A percentile compares a stretch with the other conserved stretches of the same genome.
Conservation (phyloP, 1,139 yeast species). For the Saccharomyces pastorianus region DNA sequence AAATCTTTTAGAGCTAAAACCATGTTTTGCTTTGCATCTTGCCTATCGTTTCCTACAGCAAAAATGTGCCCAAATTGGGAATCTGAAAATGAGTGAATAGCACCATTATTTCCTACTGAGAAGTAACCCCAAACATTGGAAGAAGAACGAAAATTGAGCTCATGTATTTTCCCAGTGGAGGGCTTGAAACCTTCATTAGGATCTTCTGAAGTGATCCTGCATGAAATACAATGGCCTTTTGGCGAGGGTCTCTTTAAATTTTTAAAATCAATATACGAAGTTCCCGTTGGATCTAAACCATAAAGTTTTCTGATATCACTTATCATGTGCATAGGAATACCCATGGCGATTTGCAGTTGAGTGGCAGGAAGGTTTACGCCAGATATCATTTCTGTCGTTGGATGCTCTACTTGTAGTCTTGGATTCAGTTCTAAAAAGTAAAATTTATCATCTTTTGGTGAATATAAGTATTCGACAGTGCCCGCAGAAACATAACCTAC, state of each 20-base stretch:
- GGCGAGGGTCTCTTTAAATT: slow-evolving; percentile 58
- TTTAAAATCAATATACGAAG: background rate
- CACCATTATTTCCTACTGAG: slow-evolving; percentile 95
- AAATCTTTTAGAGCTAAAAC: slow-evolving; percentile 95
- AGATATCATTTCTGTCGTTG: slow-evolving; percentile 98
- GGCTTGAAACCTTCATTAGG: slow-evolving; percentile 99
- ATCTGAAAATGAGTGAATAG: slow-evolving; percentile 94
- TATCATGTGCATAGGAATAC: slow-evolving; percentile 92
- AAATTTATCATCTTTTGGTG: slow-evolving; percentile 83
- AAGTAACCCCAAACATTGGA: slow-evolving; percentile 99
- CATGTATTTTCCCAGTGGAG: slow-evolving; percentile 92
- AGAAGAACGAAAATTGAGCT: slow-evolving; percentile 90
- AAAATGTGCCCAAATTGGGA: slow-evolving; percentile 98
- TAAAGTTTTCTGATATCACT: slow-evolving; percentile 85
- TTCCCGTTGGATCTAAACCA: slow-evolving; percentile 92
- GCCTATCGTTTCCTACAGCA: slow-evolving; percentile 97
- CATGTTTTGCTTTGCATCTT: slow-evolving; percentile 96
- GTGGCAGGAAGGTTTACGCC: slow-evolving; percentile 98
- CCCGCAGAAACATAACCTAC: slow-evolving; percentile 99
- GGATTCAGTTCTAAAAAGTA: slow-evolving; percentile 95
- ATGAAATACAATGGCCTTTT: slow-evolving; percentile 97
- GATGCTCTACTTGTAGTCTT: slow-evolving; percentile 97
- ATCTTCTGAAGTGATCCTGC: slow-evolving; percentile 97
- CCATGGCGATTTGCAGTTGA: slow-evolving; percentile 98
- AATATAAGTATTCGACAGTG: slow-evolving; percentile 93